phyloP scores from a whole-genome alignment of 2,329 filamentous ascomycete species.

The Monilinia polystroma region DNA sequence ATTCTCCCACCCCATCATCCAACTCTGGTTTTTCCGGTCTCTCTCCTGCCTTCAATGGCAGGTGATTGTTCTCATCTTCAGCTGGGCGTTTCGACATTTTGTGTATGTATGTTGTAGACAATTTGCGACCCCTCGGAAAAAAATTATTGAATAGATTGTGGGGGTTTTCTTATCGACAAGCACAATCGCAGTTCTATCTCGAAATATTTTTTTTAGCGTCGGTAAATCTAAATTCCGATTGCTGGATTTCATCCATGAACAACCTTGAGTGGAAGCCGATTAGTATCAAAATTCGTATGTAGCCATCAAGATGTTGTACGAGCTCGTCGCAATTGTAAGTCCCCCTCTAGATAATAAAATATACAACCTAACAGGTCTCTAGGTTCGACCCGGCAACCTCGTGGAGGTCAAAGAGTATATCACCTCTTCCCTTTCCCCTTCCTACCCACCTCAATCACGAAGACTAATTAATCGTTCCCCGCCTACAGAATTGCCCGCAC shows the following conservation, averaged over 20 bases:
- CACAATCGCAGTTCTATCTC: slow-evolving; percentile 21
- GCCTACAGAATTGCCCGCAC: slow-evolving; percentile 76
- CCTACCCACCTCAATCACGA: slow-evolving; percentile 7
- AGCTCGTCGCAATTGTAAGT: slow-evolving; percentile 90
- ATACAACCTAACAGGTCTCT: slow-evolving; percentile 30
- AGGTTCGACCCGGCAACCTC: slow-evolving; percentile 91
- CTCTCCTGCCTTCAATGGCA: slow-evolving; percentile 59
- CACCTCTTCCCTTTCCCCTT: slow-evolving; percentile 29
- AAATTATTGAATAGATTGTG: slow-evolving; percentile 19
- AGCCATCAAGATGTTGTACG: slow-evolving; percentile 78
- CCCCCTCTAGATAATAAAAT: background rate
- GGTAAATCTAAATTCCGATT: slow-evolving; percentile 4
- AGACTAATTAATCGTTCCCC: slow-evolving; percentile 23
- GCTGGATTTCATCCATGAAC: background rate
- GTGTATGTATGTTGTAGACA: slow-evolving; percentile 10
- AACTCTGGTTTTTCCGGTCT: slow-evolving; percentile 61
- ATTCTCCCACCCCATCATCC: slow-evolving; percentile 70
- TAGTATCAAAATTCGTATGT: slow-evolving; percentile 25
- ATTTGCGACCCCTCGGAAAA: slow-evolving; percentile 23
- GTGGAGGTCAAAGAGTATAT: slow-evolving; percentile 92
- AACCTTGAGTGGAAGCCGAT: slow-evolving; percentile 11
- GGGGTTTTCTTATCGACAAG: slow-evolving; percentile 32
- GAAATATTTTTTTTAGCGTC: slow-evolving; percentile 23
- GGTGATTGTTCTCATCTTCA: slow-evolving; percentile 47
- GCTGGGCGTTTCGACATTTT: slow-evolving; percentile 63